A percentile compares a stretch with the other conserved stretches of the same genome.
Evolutionary conservation across 1,284 basidiomycete species (phyloP).

Genomic region (Melampsora americana): DNA sequence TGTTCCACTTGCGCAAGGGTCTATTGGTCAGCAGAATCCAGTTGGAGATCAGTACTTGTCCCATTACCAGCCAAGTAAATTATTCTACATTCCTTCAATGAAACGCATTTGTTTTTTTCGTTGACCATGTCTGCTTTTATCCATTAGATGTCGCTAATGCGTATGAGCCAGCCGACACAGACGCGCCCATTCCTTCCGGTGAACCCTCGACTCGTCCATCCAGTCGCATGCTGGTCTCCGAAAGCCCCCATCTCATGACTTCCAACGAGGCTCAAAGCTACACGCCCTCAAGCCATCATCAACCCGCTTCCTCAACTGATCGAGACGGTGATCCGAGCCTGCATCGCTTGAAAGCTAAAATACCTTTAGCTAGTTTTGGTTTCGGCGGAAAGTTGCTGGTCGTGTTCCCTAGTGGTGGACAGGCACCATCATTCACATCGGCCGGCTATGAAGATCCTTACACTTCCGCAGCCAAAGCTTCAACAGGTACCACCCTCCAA

Average conservation of each 20-base stretch:
- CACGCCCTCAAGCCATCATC: slow-evolving; percentile 5
- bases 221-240: neutral
- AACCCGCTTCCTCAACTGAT: neutral
- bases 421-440: neutral
- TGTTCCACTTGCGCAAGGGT: neutral
- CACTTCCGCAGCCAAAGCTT: neutral
- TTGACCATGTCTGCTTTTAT: neutral
- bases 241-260: neutral
- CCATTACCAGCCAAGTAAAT: slow-evolving; percentile 5
- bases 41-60: neutral
- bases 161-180: neutral
- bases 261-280: slow-evolving; percentile 7
- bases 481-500: slow-evolving; percentile 7
- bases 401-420: slow-evolving; percentile 53
- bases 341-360: slow-evolving; percentile 21
- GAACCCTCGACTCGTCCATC: neutral
- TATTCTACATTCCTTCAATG: neutral
- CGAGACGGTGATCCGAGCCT: slow-evolving; percentile 30
- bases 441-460: slow-evolving; percentile 38
- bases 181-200: neutral
- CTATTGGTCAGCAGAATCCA: neutral
- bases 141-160: neutral
- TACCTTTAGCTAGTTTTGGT: slow-evolving; percentile 69
- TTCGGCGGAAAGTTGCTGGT: slow-evolving; percentile 79
- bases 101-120: neutral